Evolutionary conservation across 73 alveolate genomes (phyloP), one percentile per base, ranked within the genome.

Genomic region (Effrenium voratum): DNA sequence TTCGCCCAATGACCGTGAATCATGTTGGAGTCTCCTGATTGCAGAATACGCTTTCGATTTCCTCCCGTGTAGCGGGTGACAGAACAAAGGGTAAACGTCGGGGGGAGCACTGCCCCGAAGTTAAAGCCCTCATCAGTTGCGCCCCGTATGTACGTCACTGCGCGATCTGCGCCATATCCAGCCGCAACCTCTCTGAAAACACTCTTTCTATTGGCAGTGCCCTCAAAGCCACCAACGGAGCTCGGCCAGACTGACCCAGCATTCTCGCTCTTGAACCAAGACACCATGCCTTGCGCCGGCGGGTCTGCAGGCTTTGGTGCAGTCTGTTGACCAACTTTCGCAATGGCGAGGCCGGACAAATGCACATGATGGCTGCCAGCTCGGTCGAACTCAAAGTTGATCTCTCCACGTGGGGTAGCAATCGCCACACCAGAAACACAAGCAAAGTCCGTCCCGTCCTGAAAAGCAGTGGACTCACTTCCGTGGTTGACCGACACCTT

Each of bases 221-320:
- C 97, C 46, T 68, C 97, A 19, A 46, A 45, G 57, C 45, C 41
- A 13, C 97, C 97, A 49, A 90, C 97, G 32, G 97, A 90, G 75
- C 97, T 90, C 32, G 73, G 86, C 97, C 97, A 90, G 22, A 45
- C 44, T 28, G 87, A 68, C 28, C 97, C 97, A 0, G 87, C 79
- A 46, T 88, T 34, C 43, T 55, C 96, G 34, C 96, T 88, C 57
- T 88, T 88, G 86, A 66, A 88, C 96, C 96, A 88, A 24, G 96
- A 49, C 50, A 88, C 96, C 96, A 88, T 88, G 55, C 96, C 96
- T 40, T 43, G 50, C 0, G 95, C 80, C 6, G 95, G 95, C 16
- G 95, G 95, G n/a, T 86, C 95, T 2, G 46, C 83, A 3, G 95
- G 95, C 49, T 59, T 59, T 34, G 82, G 68, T 8, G 41, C 0